Base-by-base conservation (phyloP, 2,329 filamentous ascomycete species). In the Achaetomium macrosporum region DNA sequence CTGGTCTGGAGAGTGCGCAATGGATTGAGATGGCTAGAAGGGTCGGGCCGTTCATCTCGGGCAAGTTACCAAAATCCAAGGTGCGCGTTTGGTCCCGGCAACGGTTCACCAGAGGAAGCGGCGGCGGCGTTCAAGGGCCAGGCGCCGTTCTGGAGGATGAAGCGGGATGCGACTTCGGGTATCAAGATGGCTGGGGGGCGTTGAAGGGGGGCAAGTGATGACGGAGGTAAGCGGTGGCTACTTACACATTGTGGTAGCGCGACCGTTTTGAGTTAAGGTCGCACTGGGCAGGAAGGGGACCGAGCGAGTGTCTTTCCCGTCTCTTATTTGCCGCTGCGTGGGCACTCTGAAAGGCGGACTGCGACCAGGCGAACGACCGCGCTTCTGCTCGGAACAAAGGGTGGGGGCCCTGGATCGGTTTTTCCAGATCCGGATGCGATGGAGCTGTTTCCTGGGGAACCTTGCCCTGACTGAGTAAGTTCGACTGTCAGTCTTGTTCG, bases 11-110 rank as follows among this genome's bases (percentile, higher is more conserved):
- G 35, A 9, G n/a, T 20, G 37, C 19, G 41, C 19, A 43, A 47
- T 44, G 42, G 17, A 20, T 44, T 9, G 35, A 40, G 44, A 19
- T 49, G 50, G 49, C n/a, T 29, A 50, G 42, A 41, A 45, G 43
- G 39, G 36, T 41, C 29, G 50, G 46, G 17, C 43, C 30, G 47
- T 43, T 56, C 58, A 60, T 60, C 44, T 51, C 55, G 45, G 42
- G 31, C 17, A 20, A 16, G 39, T 20, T n/a, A 6, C 10, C 31
- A 30, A 35, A 8, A 10, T 15, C 16, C 31, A 40, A 12, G 35
- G 30, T 9, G 47, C 13, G 19, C 15, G 25, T 12, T 54, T 40
- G 31, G 19, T 30, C 16, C 40, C 40, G 7, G 42, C 33, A 20
- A 47, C n/a, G 25, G 41, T 42, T 36, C 30, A 20, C 30, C 43